Base-by-base conservation (phyloP, 2,329 filamentous ascomycete genomes). In the Fusarium tanahbumbuense region DNA sequence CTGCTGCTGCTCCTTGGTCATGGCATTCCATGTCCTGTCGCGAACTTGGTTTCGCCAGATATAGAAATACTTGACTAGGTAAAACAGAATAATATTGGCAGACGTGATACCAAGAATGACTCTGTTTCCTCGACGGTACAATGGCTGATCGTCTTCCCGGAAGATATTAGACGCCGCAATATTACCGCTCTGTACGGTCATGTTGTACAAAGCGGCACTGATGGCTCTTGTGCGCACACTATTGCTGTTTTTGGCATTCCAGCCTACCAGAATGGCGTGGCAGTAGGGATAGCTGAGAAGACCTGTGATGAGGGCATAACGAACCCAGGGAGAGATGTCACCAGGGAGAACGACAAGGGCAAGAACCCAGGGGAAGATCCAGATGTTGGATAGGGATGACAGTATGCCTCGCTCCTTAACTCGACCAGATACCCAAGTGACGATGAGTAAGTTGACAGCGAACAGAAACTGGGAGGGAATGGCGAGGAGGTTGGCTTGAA, bases 141-240 rank as follows among this genome's bases (percentile, higher is more conserved):
- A 76, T 3, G 87, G 86, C 70, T 82, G 80, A 71, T 89, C 87
- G 44, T 87, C 85, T 77, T 87, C 84, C 47, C 76, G 75, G 56
- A 79, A 80, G 47, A 80, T 79, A 25, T 84, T 84, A 6, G 81
- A 81, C 0, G 79, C 75, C 30, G 82, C 80, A 50, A 85, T 83
- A 48, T 76, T 81, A 25, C 79, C 78, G 0, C 81, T 78, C 60
- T 86, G 84, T 0, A 85, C 82, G 20, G 79, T 80, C 82, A 86
- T 86, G 73, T 91, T 91, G 79, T 91, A 91, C 11, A 89, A 67
- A 0, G 88, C 88, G 0, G 85, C 84, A 1, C 86, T 86, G 13
- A 91, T 87, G 1, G 89, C 88, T 5, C 89, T 80, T 0, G 88
- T 91, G 3, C 88, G 83, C 2, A 91, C 89, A 4, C 85, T 84